Conservation (phyloP, 106 monocot species). For the Dendrobium officinale region DNA sequence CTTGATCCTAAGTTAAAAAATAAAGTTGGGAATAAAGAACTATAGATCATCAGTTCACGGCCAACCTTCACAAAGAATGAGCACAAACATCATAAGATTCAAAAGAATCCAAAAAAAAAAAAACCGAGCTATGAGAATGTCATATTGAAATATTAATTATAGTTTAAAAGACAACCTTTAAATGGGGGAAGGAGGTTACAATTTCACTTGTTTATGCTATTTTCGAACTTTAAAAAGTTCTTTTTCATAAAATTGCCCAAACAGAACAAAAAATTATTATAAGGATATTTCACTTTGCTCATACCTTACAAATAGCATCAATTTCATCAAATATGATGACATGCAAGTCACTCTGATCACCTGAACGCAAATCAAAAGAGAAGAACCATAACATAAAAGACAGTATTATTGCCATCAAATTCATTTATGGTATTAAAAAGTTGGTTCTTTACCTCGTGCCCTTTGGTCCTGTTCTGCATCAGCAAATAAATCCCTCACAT, state of each 20-base stretch:
- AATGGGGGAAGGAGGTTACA: neutral
- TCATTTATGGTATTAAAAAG: neutral
- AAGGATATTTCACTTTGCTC: constrained; percentile 10
- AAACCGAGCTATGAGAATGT: too few relatives aligned
- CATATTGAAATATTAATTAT: too few relatives aligned
- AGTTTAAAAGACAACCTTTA: neutral
- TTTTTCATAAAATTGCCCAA: neutral
- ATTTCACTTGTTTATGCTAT: neutral
- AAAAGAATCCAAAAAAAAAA: too few relatives aligned
- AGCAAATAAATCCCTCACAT: constrained; percentile 99
- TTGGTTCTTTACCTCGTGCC: constrained; percentile 41
- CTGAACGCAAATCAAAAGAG: constrained; percentile 35
- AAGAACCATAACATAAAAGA: neutral
- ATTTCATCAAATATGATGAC: constrained; percentile 99
- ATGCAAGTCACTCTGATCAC: constrained; percentile 97
- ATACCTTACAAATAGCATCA: constrained; percentile 99
- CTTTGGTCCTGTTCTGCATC: constrained; percentile 97
- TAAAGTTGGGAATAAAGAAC: too few relatives aligned
- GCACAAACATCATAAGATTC: too few relatives aligned
- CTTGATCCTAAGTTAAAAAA: too few relatives aligned
- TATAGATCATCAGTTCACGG: too few relatives aligned
- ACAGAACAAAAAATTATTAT: neutral
- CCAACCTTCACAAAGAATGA: too few relatives aligned
- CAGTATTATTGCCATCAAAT: neutral
- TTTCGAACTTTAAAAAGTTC: neutral